phyloP scores from a whole-genome alignment of 805 yeast species.

The Starmerella lactis-condensi region DNA sequence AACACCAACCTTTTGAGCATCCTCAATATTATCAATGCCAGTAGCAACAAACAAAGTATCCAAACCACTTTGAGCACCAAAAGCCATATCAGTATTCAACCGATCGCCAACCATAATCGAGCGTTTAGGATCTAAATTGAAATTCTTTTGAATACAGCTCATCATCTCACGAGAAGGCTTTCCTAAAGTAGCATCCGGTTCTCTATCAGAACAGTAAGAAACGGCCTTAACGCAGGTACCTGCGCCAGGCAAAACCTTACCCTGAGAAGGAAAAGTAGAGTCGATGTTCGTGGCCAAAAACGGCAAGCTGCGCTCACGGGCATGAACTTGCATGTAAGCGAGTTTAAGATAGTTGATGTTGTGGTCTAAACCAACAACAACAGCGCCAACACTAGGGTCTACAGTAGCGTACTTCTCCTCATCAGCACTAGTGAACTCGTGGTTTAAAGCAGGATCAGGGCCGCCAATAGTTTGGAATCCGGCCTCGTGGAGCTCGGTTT shows the following conservation, averaged over 20 bases:
- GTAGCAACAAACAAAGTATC: constrained; percentile 76
- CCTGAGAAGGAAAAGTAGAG: constrained; percentile 82
- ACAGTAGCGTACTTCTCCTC: constrained; percentile 24
- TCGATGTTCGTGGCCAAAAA: constrained; percentile 91
- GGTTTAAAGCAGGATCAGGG: constrained; percentile 40
- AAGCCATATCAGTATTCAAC: constrained; percentile 82
- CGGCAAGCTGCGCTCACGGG: constrained; percentile 42
- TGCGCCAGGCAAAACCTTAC: constrained; percentile 79
- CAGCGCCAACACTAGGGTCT: constrained; percentile 68
- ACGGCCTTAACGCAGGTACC: constrained; percentile 75
- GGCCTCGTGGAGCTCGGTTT: constrained; percentile 51
- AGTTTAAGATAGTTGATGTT: constrained; percentile 64
- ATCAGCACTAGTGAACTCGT: constrained; percentile 35
- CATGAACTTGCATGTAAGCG: constrained; percentile 64
- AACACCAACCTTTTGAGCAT: constrained; percentile 22
- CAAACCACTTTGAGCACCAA: constrained; percentile 74
- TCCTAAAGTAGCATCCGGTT: constrained; percentile 70
- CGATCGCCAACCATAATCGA: constrained; percentile 93
- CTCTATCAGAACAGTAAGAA: constrained; percentile 55
- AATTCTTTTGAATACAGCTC: constrained; percentile 62
- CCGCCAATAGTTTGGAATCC: constrained; percentile 78
- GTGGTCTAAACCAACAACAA: constrained; percentile 70
- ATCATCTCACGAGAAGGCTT: constrained; percentile 82
- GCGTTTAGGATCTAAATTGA: constrained; percentile 31
- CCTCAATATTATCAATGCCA: constrained; percentile 65